phyloP scores from a whole-genome alignment of 139 green algal genomes.

The Chlorella sp. region DNA sequence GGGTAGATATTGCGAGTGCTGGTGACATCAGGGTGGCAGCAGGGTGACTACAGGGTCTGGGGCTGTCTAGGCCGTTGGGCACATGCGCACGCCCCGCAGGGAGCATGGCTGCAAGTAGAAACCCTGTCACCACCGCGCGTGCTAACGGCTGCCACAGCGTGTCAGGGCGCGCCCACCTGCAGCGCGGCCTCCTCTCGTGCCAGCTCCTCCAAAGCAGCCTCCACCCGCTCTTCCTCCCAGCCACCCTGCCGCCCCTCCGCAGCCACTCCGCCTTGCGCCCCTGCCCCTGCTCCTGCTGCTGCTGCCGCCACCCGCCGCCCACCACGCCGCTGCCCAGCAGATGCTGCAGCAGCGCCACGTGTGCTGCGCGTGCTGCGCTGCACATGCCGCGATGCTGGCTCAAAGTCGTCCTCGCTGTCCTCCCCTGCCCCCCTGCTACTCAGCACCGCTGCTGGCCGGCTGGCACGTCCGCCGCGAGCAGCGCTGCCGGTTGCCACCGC shows the following conservation, averaged over 20 bases:
- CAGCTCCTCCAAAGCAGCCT: conserved; percentile 29
- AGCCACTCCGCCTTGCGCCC: background rate
- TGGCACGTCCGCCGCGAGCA: background rate
- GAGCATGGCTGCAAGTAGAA: background rate
- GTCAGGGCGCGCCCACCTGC: conserved; percentile 13
- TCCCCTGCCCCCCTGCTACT: background rate
- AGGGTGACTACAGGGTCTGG: too few species aligned
- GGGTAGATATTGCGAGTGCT: too few species aligned
- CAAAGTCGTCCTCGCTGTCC: background rate
- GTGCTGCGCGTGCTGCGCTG: background rate
- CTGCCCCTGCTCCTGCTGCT: background rate
- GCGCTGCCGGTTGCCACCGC: background rate
- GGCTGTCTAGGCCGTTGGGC: too few species aligned
- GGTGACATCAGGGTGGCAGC: too few species aligned
- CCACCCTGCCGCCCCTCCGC: too few species aligned
- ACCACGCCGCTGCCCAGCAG: background rate
- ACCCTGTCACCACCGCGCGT: too few species aligned
- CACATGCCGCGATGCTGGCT: background rate
- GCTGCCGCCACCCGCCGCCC: background rate
- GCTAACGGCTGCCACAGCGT: too few species aligned
- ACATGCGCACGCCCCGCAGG: too few species aligned
- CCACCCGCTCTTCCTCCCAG: conserved; percentile 22
- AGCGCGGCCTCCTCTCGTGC: background rate
- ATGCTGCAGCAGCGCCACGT: background rate
- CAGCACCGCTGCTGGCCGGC: background rate